Base-by-base conservation (phyloP, 495 filamentous ascomycete species). In the Neurospora discreta region DNA sequence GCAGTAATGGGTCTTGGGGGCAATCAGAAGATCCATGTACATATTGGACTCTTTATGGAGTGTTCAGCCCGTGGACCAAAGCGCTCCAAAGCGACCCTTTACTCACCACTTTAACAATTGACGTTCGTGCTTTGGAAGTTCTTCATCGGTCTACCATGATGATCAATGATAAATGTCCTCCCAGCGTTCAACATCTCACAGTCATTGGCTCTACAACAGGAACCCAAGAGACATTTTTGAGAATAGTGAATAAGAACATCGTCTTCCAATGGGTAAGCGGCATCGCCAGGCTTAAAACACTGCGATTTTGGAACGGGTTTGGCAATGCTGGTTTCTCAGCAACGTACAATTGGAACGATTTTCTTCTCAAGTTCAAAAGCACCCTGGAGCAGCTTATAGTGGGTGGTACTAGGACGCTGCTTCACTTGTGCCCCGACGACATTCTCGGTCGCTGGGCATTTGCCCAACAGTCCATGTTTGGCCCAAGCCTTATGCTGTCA, bases 261-360 rank as follows among this genome's bases (percentile, higher is more conserved):
- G n/a, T n/a, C n/a, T n/a, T n/a, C 42, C 18, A 1, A n/a, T 44
- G 18, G 42, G 6, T 44, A 20, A 44, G 43, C 43, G 9, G 9
- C n/a, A 4, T 46, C 11, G 11, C 8, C 8, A 20, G 3, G 9
- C 43, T 46, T 0, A 46, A 46, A 20, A 23, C n/a, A 3, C n/a
- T 46, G n/a, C 43, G n/a, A 23, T 0, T 46, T 5, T 1, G 1
- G 0, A 23, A 46, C 43, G 43, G 43, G 43, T 23, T 46, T 5
- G 9, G 4, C 18, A 23, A 1, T 2, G 5, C 2, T 0, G 3
- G n/a, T 11, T 0, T 0, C 1, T 11, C n/a, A 1, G 0, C 0
- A 0, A 11, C 3, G 9, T 9, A 23, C 18, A 20, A 23, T 3
- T 46, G 8, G 43, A 46, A 46, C 3, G 0, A 11, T 0, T 0